Evolutionary conservation across 1,284 basidiomycete genomes (phyloP).

Genomic region (Ustilago esculenta): DNA sequence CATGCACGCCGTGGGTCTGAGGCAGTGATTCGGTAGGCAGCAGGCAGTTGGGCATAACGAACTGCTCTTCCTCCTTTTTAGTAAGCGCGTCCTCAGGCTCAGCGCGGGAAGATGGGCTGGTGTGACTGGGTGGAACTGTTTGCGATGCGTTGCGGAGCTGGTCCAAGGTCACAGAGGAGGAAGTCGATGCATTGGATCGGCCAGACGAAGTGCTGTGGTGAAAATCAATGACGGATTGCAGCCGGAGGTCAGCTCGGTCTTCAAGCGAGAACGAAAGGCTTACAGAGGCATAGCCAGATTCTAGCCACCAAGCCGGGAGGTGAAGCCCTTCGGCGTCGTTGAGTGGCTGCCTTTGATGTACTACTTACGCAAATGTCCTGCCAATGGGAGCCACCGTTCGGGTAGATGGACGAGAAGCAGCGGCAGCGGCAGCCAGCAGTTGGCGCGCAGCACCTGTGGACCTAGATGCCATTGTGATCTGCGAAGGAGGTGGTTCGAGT

Average conservation of each 20-base stretch:
- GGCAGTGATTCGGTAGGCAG: slow-evolving; percentile 40
- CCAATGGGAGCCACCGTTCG: slow-evolving; percentile 10
- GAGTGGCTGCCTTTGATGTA: not conserved
- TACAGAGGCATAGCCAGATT: too few relatives aligned
- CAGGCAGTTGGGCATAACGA: slow-evolving; percentile 37
- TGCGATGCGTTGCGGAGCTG: slow-evolving; percentile 13
- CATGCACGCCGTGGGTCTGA: slow-evolving; percentile 77
- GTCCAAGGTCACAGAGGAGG: slow-evolving; percentile 31
- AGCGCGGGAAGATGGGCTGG: not conserved
- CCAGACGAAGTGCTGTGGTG: slow-evolving; percentile 17
- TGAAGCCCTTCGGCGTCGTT: too few relatives aligned
- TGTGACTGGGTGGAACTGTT: not conserved
- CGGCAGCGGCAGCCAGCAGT: slow-evolving; percentile 6
- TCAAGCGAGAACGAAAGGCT: too few relatives aligned
- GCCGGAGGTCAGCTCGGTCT: not conserved
- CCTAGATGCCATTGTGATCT: slow-evolving; percentile 18
- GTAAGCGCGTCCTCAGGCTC: not conserved
- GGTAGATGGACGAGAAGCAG: slow-evolving; percentile 12
- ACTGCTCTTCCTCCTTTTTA: slow-evolving; percentile 27
- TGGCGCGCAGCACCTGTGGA: slow-evolving; percentile 17
- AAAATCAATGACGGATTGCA: not conserved
- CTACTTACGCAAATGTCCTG: slow-evolving; percentile 24
- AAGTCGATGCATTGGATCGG: slow-evolving; percentile 29
- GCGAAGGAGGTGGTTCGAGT: not conserved
- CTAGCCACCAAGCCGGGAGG: too few relatives aligned